Evolutionary conservation across 306 rosid species (phyloP).

Genomic region (Rosa chinensis): DNA sequence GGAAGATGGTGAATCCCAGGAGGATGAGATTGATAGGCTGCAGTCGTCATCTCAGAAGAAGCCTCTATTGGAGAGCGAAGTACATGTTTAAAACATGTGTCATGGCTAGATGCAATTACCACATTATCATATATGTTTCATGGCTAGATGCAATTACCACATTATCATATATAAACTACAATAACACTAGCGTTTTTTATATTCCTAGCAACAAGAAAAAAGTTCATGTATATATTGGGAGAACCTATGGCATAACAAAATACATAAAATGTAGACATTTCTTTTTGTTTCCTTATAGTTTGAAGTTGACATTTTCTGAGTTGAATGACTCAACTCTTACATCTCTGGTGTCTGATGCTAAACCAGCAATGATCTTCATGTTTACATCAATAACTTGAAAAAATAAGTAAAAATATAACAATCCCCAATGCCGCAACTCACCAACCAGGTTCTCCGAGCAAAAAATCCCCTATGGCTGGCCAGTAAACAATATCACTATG

Average conservation of each 20-base stretch:
- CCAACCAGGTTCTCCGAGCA: slow-evolving; percentile 10
- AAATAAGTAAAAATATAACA: background rate
- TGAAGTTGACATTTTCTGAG: background rate
- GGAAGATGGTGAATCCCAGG: background rate
- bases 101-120: slow-evolving; percentile 1
- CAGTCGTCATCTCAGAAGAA: slow-evolving; percentile 26
- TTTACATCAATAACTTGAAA: background rate
- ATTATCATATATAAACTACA: background rate
- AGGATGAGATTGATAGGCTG: slow-evolving; percentile 26
- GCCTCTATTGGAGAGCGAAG: slow-evolving; percentile 40
- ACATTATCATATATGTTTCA: background rate
- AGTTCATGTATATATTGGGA: background rate
- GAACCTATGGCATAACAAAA: background rate
- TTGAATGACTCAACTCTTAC: background rate
- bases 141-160: slow-evolving; percentile 5
- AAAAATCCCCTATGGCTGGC: background rate
- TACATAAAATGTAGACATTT: background rate
- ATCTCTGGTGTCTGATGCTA: background rate
- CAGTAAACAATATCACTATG: slow-evolving; percentile 27
- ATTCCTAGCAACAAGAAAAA: background rate
- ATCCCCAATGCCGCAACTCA: slow-evolving; percentile 25
- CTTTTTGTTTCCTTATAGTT: background rate
- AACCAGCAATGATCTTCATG: background rate
- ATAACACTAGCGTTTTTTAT: background rate
- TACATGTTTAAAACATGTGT: background rate